A percentile compares a stretch with the other conserved stretches of the same genome.
These are phyloP conservation scores for Candida dajiaensis DNA, from an alignment of 805 yeast species.

Conservation along the genomic window DNA sequence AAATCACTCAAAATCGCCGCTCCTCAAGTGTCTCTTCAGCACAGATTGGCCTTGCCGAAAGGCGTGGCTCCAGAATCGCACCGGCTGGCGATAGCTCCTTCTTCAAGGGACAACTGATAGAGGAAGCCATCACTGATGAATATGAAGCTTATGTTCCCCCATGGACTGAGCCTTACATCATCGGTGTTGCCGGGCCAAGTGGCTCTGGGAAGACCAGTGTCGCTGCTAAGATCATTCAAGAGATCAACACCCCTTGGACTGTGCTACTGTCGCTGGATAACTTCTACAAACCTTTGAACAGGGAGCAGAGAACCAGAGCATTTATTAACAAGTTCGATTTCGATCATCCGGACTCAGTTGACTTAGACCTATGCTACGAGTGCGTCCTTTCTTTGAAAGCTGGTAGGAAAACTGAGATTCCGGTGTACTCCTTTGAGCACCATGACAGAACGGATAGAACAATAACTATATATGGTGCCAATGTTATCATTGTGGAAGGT, in stretches of 20 bases:
- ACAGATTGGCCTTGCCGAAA: not conserved
- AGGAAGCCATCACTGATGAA: not conserved
- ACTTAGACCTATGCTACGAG: conserved; percentile 62
- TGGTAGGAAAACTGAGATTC: conserved; percentile 63
- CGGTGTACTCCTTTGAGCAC: conserved; percentile 61
- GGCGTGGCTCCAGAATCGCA: conserved; percentile 13
- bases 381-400: conserved; percentile 61
- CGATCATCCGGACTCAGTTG: conserved; percentile 82
- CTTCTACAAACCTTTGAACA: conserved; percentile 72
- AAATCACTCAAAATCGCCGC: not conserved
- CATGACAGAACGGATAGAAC: conserved; percentile 56
- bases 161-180: conserved; percentile 83
- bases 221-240: conserved; percentile 73
- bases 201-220: conserved; percentile 96
- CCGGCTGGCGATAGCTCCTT: conserved; percentile 11
- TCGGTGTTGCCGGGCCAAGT: conserved; percentile 81
- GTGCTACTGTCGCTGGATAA: conserved; percentile 85
- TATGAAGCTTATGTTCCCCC: conserved; percentile 55
- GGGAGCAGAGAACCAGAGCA: conserved; percentile 58
- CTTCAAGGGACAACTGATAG: conserved; percentile 6
- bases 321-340: conserved; percentile 73
- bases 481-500: conserved; percentile 89
- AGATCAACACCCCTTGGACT: conserved; percentile 89
- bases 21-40: not conserved
- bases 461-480: conserved; percentile 87